A percentile compares a stretch with the other conserved stretches of the same genome.
Conservation (phyloP, 2,329 filamentous ascomycete genomes). For the Neonectria coccinea region DNA sequence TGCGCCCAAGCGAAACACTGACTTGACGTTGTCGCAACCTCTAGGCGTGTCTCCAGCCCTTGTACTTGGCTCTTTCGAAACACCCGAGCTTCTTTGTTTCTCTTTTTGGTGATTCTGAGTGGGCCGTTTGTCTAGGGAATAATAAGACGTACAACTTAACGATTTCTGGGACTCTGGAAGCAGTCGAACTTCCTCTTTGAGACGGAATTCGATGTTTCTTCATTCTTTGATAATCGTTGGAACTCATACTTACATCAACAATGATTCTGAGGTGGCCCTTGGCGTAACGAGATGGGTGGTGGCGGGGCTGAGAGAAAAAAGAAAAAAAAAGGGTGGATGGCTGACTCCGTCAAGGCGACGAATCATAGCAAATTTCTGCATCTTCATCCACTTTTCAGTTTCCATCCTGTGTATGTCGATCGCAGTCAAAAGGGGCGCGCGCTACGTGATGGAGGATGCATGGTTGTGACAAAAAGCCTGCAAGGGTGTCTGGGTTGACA, state of each 20-base stretch:
- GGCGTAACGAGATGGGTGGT: conserved; percentile 4
- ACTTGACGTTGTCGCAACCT: not conserved
- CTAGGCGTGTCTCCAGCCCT: conserved; percentile 2
- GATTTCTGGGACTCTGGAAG: not conserved
- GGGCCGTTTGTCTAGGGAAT: not conserved
- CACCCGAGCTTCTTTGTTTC: conserved; percentile 9
- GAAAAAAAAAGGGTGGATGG: conserved; percentile 10
- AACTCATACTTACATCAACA: conserved; percentile 14
- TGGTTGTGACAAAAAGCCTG: conserved; percentile 23
- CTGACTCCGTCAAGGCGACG: conserved; percentile 15
- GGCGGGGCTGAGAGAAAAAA: conserved; percentile 11
- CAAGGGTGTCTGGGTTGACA: conserved; percentile 19
- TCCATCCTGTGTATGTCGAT: conserved; percentile 20
- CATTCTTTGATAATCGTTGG: conserved; percentile 5
- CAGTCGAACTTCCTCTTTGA: conserved; percentile 7
- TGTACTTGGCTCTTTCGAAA: conserved; percentile 11
- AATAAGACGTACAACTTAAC: not conserved
- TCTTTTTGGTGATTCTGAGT: conserved; percentile 13
- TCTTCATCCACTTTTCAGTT: conserved; percentile 16
- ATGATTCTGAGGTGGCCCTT: not conserved
- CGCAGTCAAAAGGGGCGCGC: conserved; percentile 23
- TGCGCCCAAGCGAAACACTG: conserved; percentile 14
- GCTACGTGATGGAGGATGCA: conserved; percentile 23
- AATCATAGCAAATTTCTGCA: conserved; percentile 22
- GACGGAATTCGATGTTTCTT: conserved; percentile 5